These are phyloP conservation scores for Plasmodium gallinaceum DNA, from an alignment of 169 alveolate genomes.

Conservation along the genomic window DNA sequence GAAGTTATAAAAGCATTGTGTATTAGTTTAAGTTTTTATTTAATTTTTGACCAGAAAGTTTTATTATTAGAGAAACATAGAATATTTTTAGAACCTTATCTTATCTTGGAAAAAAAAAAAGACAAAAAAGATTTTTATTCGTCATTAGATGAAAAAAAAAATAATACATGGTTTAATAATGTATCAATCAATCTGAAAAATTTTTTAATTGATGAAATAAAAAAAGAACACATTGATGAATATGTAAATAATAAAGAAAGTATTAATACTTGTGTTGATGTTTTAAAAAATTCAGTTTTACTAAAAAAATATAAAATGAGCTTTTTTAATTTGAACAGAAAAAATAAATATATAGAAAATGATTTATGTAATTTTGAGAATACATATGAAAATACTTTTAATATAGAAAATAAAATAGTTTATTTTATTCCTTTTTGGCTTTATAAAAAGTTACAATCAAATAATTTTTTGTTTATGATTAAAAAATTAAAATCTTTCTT, in stretches of 20 bases:
- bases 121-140: constrained; percentile 6
- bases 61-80: constrained; percentile 35
- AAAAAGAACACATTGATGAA: constrained; percentile 6
- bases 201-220: constrained; percentile 36
- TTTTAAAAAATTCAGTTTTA: neutral
- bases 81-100: constrained; percentile 46
- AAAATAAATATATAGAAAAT: constrained; percentile 24
- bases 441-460: constrained; percentile 55
- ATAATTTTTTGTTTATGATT: constrained; percentile 41
- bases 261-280: neutral
- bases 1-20: constrained; percentile 36
- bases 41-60: constrained; percentile 53
- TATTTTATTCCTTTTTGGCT: constrained; percentile 64
- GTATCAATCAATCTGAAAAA: constrained; percentile 16
- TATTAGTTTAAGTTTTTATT: constrained; percentile 42
- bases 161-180: neutral
- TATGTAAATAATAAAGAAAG: neutral
- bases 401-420: constrained; percentile 45
- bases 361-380: constrained; percentile 15
- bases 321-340: constrained; percentile 19
- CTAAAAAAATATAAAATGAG: neutral
- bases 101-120: neutral
- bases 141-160: neutral
- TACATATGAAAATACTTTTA: constrained; percentile 4
- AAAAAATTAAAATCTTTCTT: constrained; percentile 59